Conservation (phyloP, 2,329 filamentous ascomycete genomes). For the Aspergillus candidus region DNA sequence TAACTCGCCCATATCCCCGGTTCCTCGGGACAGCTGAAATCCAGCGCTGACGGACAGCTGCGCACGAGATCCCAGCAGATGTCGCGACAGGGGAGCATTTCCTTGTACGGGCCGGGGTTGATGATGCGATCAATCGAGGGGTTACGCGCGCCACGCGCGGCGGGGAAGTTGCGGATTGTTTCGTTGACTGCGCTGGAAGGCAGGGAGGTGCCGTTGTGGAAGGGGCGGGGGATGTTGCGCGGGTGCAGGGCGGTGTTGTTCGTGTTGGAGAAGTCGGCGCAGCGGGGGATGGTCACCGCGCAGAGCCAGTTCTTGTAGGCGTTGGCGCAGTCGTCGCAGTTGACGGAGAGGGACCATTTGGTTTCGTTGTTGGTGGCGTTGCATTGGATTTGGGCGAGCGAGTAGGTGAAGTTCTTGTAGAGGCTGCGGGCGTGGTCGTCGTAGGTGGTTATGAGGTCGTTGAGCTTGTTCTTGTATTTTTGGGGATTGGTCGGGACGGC, state of each 20-base stretch:
- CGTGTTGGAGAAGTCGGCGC: constrained; percentile 67
- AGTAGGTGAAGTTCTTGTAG: constrained; percentile 74
- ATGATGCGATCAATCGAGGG: constrained; percentile 64
- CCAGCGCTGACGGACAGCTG: constrained; percentile 70
- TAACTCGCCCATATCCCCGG: constrained; percentile 48
- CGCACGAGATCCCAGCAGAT: constrained; percentile 81
- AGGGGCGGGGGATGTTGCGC: constrained; percentile 66
- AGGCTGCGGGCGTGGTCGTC: constrained; percentile 65
- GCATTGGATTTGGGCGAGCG: constrained; percentile 78
- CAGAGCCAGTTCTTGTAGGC: constrained; percentile 96
- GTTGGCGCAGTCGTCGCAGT: constrained; percentile 65
- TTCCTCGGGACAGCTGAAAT: constrained; percentile 66
- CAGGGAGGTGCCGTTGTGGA: constrained; percentile 61
- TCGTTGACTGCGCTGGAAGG: constrained; percentile 27
- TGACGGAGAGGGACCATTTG: constrained; percentile 72
- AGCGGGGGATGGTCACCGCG: constrained; percentile 85
- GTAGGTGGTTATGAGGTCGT: constrained; percentile 64
- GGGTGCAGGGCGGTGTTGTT: constrained; percentile 51
- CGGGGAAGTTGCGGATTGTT: constrained; percentile 30
- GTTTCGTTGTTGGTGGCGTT: constrained; percentile 63
- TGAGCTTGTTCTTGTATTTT: constrained; percentile 48
- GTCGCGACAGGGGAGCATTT: constrained; percentile 81
- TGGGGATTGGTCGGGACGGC: constrained; percentile 74
- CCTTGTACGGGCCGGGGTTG: constrained; percentile 83
- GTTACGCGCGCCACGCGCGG: constrained; percentile 59